phyloP scores from a whole-genome alignment of 148 eudicot species.

The Amaranthus palmeri region DNA sequence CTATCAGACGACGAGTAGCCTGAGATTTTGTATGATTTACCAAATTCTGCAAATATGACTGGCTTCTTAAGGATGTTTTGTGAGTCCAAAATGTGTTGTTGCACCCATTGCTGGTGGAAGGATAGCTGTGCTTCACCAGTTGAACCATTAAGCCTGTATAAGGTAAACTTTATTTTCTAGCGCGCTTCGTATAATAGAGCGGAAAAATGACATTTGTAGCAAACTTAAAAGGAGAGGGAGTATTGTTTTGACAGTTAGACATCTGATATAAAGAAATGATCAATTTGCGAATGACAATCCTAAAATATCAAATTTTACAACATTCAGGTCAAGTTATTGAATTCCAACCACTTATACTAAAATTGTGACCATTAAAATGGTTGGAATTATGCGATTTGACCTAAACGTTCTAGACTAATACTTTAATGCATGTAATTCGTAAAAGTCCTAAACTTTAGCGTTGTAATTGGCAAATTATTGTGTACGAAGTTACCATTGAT shows the following conservation, averaged over 20 bases:
- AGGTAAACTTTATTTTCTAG: background rate
- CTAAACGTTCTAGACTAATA: too few species aligned
- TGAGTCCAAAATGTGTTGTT: slow-evolving; percentile 48
- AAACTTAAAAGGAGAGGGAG: too few species aligned
- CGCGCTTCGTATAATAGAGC: too few species aligned
- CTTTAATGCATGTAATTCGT: background rate
- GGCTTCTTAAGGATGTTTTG: slow-evolving; percentile 48
- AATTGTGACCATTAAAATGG: too few species aligned
- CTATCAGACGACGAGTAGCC: slow-evolving; percentile 33
- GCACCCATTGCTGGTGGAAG: slow-evolving; percentile 43
- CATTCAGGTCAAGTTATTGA: too few species aligned
- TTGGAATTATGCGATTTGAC: too few species aligned
- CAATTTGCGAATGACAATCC: too few species aligned
- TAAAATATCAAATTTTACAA: too few species aligned
- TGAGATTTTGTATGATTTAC: slow-evolving; percentile 44
- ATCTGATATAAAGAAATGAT: too few species aligned
- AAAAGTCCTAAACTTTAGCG: background rate
- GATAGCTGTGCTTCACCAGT: slow-evolving; percentile 29
- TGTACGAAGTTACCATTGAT: slow-evolving; percentile 38
- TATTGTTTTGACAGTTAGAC: too few species aligned
- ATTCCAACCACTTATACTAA: too few species aligned
- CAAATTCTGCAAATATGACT: slow-evolving; percentile 56
- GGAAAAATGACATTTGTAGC: too few species aligned
- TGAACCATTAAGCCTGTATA: slow-evolving; percentile 37
- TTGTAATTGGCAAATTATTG: background rate